A percentile compares a stretch with the other conserved stretches of the same genome.
Evolutionary conservation across 805 yeast genomes (phyloP).

Genomic region (Lachancea kluyveri): DNA sequence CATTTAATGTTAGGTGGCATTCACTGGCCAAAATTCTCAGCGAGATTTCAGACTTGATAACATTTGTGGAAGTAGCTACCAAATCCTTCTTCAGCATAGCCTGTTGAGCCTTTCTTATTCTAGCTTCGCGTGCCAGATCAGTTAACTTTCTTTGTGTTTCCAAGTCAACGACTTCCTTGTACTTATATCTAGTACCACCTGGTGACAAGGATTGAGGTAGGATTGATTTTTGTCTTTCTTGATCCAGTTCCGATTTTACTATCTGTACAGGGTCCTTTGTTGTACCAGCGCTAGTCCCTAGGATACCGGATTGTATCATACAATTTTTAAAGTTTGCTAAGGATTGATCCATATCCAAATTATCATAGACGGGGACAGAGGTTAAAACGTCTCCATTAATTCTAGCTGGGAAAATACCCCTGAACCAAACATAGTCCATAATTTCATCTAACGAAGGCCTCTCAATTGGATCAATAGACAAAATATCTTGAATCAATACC

Average conservation of each 20-base stretch:
- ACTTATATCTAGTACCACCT: conserved; percentile 81
- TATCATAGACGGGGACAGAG: conserved; percentile 56
- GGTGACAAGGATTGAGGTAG: conserved; percentile 90
- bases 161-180: conserved; percentile 57
- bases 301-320: conserved; percentile 58
- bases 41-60: conserved; percentile 33
- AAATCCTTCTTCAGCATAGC: conserved; percentile 25
- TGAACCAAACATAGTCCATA: conserved; percentile 80
- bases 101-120: conserved; percentile 31
- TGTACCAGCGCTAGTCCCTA: conserved; percentile 24
- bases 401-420: conserved; percentile 78
- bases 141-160: conserved; percentile 30
- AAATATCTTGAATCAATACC: conserved; percentile 61
- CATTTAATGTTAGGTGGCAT: conserved; percentile 40
- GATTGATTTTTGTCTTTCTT: conserved; percentile 60
- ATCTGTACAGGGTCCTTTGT: conserved; percentile 62
- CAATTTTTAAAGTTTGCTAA: conserved; percentile 60
- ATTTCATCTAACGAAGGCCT: conserved; percentile 81
- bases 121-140: conserved; percentile 31
- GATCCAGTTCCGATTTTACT: conserved; percentile 59
- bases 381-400: conserved; percentile 39
- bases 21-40: conserved; percentile 38
- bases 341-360: conserved; percentile 55
- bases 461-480: conserved; percentile 68
- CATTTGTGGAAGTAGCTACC: conserved; percentile 31